Evolutionary conservation across 257 asterid species (phyloP), one percentile per base, ranked within the genome.

Genomic region (Nicotiana attenuata): DNA sequence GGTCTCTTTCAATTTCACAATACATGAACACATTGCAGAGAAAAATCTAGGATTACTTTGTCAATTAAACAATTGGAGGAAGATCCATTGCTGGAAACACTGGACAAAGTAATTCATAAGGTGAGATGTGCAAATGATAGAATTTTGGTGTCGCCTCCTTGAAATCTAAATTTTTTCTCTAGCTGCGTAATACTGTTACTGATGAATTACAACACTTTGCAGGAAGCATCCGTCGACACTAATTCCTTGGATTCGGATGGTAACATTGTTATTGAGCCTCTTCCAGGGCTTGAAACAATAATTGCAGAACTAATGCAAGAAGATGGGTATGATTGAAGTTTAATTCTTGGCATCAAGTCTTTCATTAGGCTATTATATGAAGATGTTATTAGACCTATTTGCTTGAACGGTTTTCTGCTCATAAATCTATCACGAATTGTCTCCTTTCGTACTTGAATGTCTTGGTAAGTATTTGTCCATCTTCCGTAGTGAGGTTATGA

Each of bases 71-170:
- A 96, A 85, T 83, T 96, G 82, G 97, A 92, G 88, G 98, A 94
- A 88, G 99, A 96, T 86, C 99, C 99, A 55, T 90, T 94, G 63
- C 81, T 94, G 47, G 98, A 94, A 89, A 96, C 99, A 31, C 84
- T 96, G 84, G 99, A 94, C 88, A 92, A 92, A 89, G 99, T 91
- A 79, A 96, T 96, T 82, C 97, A 97, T 81, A 97, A 92, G 98
- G 99, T 94, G 80, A 65, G 87, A 19, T 45, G 33, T 63, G 47
- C 57, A 59, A 20, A 22, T 5, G 11, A 19, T 6, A 31, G 41
- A 13, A 33, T 76, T 60, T 15, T 10, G 16, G 22, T 19, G 50
- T 86, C 41, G 50, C 33, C 45, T 9, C 13, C 45, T 24, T 0
- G 16, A 50, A 24, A 50, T 60, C 16, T 24, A 16, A 22, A 15